phyloP scores from a whole-genome alignment of 768 basidiomycete genomes.

The Trametes cinnabarina region DNA sequence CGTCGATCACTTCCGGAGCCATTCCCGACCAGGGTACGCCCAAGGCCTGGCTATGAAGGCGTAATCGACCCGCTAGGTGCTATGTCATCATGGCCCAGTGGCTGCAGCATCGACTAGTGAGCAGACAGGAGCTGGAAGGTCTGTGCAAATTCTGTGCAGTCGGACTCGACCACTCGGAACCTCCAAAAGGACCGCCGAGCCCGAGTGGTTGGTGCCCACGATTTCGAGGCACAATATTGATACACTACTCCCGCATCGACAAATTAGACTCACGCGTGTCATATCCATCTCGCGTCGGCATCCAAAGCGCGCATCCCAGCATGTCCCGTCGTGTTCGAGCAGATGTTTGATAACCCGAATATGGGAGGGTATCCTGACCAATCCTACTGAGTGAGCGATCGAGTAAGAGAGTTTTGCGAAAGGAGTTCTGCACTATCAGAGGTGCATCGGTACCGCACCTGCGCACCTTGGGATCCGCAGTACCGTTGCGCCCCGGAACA shows the following conservation, averaged over 20 bases:
- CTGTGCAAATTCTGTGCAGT: too few species aligned
- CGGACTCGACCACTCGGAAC: neutral
- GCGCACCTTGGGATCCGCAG: neutral
- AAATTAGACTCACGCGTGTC: conserved; percentile 1
- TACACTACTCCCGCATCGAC: neutral
- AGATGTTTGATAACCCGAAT: too few species aligned
- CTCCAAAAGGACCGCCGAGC: conserved; percentile 3
- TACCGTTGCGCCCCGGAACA: neutral
- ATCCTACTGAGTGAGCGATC: neutral
- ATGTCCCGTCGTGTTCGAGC: too few species aligned
- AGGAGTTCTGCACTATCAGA: neutral
- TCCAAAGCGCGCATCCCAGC: too few species aligned
- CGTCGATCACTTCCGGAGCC: neutral
- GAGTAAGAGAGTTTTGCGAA: neutral
- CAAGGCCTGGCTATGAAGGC: too few species aligned
- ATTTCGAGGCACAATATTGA: neutral
- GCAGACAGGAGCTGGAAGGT: neutral
- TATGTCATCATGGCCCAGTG: neutral
- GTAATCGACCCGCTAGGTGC: too few species aligned
- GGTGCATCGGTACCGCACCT: neutral
- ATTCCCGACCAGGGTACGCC: neutral
- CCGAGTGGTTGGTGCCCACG: neutral
- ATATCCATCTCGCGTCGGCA: neutral
- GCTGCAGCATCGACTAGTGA: neutral
- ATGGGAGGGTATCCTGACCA: neutral